Base-by-base conservation (phyloP, 768 basidiomycete genomes). In the Phaffia tasmanica region DNA sequence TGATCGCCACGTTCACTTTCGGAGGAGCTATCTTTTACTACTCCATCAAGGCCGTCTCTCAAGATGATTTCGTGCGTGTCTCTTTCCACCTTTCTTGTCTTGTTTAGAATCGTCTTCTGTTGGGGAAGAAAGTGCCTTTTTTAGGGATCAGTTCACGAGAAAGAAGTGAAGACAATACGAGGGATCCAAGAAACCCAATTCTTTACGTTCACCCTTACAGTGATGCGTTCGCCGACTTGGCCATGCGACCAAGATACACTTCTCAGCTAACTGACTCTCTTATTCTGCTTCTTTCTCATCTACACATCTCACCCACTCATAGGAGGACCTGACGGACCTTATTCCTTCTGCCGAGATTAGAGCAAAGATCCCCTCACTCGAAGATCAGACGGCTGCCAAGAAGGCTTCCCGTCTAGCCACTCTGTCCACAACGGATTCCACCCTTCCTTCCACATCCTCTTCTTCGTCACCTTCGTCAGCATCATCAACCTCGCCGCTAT, bases 11-110 rank as follows among this genome's bases (percentile, higher is more conserved):
- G 14, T 14, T 27, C 29, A 32, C 27, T 35, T 62, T 61, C 21
- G 46, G 50, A 23, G n/a, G 29, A 0, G 21, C 48, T n/a, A 32
- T 67, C 5, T 67, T 62, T 57, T 62, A 32, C 61, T 67, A 67
- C 56, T 67, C 66, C 19, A 54, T 67, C 23, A 42, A 62, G 46
- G 66, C 66, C 3, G 66, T 67, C 46, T 54, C 66, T 29, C 66
- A 67, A 30, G 66, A 67, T 27, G 59, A 67, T 54, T 67, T 62
- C 29, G 66, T 67, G 27, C 32, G 66, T 67, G 18, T 25, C 11
- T 50, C 16, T 29, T 14, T 25, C 50, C 54, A n/a, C 18, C 1
- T 16, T 27, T 27, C 6, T 7, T 25, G 9, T 51, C 51, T 19
- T 21, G 2, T 25, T 21, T 9, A 14, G 27, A 30, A n/a, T 42